Conservation (phyloP, 208 protist species). For the Acanthamoeba lenticulata region DNA sequence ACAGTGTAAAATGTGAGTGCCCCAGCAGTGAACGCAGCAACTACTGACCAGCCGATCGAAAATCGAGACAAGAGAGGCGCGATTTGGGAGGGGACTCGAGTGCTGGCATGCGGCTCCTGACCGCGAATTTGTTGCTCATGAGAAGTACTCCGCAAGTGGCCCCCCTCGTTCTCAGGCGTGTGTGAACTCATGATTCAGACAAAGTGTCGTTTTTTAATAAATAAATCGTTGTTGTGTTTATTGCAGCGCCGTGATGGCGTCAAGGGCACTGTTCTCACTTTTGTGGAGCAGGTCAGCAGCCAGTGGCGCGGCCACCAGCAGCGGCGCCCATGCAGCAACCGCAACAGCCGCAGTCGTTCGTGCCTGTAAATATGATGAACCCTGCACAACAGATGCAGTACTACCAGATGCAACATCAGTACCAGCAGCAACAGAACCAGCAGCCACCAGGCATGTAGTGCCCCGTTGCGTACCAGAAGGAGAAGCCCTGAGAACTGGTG, state of each 20-base stretch:
- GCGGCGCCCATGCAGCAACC: not conserved
- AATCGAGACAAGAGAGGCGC: not conserved
- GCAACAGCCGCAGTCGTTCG: not conserved
- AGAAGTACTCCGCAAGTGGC: too few species aligned
- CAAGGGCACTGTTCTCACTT: not conserved
- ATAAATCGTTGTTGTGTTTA: not conserved
- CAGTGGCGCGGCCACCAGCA: not conserved
- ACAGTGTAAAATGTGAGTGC: not conserved
- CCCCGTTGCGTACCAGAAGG: not conserved
- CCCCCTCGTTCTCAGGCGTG: too few species aligned
- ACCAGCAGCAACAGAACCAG: not conserved
- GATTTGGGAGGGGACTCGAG: too few species aligned
- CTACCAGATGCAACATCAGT: not conserved
- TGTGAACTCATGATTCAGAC: too few species aligned
- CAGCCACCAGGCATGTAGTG: not conserved
- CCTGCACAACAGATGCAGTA: conserved; percentile 3
- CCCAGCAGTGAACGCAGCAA: not conserved
- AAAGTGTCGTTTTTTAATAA: too few species aligned
- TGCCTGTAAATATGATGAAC: conserved; percentile 14
- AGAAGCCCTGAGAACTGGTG: not conserved
- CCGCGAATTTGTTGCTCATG: too few species aligned
- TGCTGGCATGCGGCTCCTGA: too few species aligned
- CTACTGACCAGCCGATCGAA: not conserved
- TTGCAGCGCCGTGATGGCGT: not conserved
- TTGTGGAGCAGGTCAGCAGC: not conserved